Evolutionary conservation across 2,329 filamentous ascomycete genomes (phyloP), one percentile per base, ranked within the genome.

Genomic region (Colletotrichum caudatum): DNA sequence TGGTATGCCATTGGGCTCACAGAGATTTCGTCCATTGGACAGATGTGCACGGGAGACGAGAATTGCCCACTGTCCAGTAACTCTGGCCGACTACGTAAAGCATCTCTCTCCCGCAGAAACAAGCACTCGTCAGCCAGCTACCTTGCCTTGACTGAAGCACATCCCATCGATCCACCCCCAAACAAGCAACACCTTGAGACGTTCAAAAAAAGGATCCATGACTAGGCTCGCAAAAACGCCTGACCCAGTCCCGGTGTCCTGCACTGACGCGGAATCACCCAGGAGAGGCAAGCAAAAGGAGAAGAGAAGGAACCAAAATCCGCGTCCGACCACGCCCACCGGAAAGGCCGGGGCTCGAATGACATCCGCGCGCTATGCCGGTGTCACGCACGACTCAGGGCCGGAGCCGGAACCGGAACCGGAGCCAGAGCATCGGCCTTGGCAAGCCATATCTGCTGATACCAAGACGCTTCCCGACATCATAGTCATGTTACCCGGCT

Each of bases 261-360:
- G 58, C 65, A 62, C n/a, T 50, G 48, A 26, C 14, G 39, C 58
- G 64, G 64, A 68, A 63, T 29, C 46, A 58, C 41, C 68, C 58
- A 54, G n/a, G 37, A 59, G 48, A 77, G 77, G 75, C 76, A 71
- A 62, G 74, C 74, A 68, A 68, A 72, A 11, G 1, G 29, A n/a
- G 33, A 37, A 18, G 23, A 37, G 20, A 23, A 37, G 33, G 20
- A 6, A 23, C 20, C 14, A 18, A 78, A 80, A 78, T 75, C 35
- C n/a, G 23, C 64, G 23, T 48, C 48, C 50, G 20, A 61, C 53
- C 14, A n/a, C 26, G 29, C 44, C 58, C 29, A 16, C 53, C 20
- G 53, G 48, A 51, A 50, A 39, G 33, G 20, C 50, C 41, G 48
- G 29, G 56, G 18, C 39, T 53, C 64, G 26, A 33, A 48, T 54